phyloP scores from a whole-genome alignment of 306 rosid genomes.

The Ochetophila trinervis region DNA sequence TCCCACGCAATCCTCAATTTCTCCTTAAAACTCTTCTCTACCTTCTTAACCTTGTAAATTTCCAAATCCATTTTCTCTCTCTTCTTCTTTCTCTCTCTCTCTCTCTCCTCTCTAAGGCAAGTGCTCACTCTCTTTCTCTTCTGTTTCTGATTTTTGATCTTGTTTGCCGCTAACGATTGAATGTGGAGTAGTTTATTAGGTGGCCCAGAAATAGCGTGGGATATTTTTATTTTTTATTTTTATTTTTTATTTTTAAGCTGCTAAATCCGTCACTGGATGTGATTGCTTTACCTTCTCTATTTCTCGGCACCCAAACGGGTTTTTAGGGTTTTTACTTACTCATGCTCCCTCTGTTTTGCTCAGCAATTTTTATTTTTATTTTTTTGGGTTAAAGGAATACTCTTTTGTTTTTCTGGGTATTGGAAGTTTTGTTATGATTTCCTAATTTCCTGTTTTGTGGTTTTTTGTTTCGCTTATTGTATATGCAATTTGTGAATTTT shows the following conservation, averaged over 20 bases:
- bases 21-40: background rate
- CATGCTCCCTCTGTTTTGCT: background rate
- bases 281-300: conserved; percentile 8
- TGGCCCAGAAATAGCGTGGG: conserved; percentile 6
- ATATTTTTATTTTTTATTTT: too few relatives aligned
- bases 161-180: background rate
- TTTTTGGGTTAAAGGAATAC: background rate
- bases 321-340: conserved; percentile 29
- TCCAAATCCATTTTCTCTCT: background rate
- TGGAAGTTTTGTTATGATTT: background rate
- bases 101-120: conserved; percentile 28
- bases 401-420: background rate
- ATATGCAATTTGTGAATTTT: background rate
- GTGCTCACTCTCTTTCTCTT: conserved; percentile 10
- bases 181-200: background rate
- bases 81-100: conserved; percentile 11
- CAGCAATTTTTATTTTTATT: background rate
- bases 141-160: conserved; percentile 6
- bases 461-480: background rate
- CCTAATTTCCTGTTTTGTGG: background rate
- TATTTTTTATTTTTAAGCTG: background rate
- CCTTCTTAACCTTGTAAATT: background rate
- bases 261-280: conserved; percentile 4
- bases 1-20: background rate
- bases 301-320: conserved; percentile 7